Evolutionary conservation across 2,329 filamentous ascomycete genomes (phyloP), one percentile per base, ranked within the genome.

Genomic region (Trichophyton simii): DNA sequence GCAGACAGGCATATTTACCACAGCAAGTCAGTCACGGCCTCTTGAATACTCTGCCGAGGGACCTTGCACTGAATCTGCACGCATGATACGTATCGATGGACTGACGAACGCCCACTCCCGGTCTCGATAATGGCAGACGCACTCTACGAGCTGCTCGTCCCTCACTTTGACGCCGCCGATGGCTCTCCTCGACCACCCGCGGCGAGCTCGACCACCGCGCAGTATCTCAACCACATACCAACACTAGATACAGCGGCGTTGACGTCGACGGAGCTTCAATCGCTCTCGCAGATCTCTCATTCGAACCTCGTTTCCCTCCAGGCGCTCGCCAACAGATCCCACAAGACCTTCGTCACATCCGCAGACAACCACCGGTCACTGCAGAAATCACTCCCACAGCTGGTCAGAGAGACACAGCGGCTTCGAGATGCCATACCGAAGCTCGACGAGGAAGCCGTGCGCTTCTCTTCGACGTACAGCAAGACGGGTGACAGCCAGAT

Each of bases 261-360:
- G 60, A 83, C 83, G 58, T 83, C 83, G 25, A 85, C 82, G 5
- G 94, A 99, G 73, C 86, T 87, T 0, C 85, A 90, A 64, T 85
- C 84, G 0, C 82, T 97, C n/a, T 79, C 87, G 0, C 89, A 96
- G 68, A 82, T 85, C 61, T 87, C 88, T 2, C 90, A 96, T 64
- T 88, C 89, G 0, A 82, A 88, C 46, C 82, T 92, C 13, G 83
- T 95, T 46, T 89, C 90, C 0, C 81, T 97, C 0, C 94, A 99
- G 72, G 83, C 85, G 0, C 83, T 97, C 58, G 92, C 91, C 6
- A 95, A 95, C 68, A 88, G 89, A 67, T 96, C 91, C 0, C 87
- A 96, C 74, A 89, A 87, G 70, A 81, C 86, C 18, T 86, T 97
- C 65, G 91, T 96, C 67, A 80, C 86, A 60, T 94, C 92, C 3